These are phyloP conservation scores for Neotropicomus parvogracilis DNA, from an alignment of 1,284 basidiomycete species.

Conservation along the genomic window DNA sequence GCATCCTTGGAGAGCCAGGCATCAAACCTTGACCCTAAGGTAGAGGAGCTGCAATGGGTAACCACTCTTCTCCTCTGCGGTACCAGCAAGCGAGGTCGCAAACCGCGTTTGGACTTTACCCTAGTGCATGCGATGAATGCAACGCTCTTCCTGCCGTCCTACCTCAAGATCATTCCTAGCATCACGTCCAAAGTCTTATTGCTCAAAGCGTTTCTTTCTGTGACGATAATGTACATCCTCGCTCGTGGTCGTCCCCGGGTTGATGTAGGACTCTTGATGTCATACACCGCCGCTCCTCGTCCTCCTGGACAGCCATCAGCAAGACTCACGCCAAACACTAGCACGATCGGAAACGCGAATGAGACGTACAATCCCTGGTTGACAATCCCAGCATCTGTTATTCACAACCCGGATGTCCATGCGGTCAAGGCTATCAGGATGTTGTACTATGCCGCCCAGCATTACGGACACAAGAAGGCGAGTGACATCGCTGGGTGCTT, in stretches of 20 bases:
- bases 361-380: conserved; percentile 57
- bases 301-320: conserved; percentile 30
- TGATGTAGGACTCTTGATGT: conserved; percentile 53
- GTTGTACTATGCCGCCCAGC: conserved; percentile 48
- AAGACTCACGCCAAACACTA: neutral
- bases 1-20: conserved; percentile 26
- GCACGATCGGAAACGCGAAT: conserved; percentile 36
- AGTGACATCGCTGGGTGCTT: conserved; percentile 47
- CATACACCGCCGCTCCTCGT: conserved; percentile 43
- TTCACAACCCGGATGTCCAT: conserved; percentile 62
- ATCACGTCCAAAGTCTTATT: conserved; percentile 43
- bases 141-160: conserved; percentile 55
- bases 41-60: conserved; percentile 54
- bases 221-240: conserved; percentile 43
- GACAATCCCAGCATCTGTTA: conserved; percentile 46
- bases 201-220: conserved; percentile 46
- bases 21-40: conserved; percentile 40
- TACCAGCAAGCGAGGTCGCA: conserved; percentile 45
- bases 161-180: conserved; percentile 39
- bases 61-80: conserved; percentile 52
- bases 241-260: conserved; percentile 59
- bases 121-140: conserved; percentile 68
- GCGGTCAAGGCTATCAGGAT: conserved; percentile 57
- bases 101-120: conserved; percentile 65
- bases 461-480: conserved; percentile 45